phyloP scores from a whole-genome alignment of 768 basidiomycete genomes.

The Strobilomyces dryophilus region DNA sequence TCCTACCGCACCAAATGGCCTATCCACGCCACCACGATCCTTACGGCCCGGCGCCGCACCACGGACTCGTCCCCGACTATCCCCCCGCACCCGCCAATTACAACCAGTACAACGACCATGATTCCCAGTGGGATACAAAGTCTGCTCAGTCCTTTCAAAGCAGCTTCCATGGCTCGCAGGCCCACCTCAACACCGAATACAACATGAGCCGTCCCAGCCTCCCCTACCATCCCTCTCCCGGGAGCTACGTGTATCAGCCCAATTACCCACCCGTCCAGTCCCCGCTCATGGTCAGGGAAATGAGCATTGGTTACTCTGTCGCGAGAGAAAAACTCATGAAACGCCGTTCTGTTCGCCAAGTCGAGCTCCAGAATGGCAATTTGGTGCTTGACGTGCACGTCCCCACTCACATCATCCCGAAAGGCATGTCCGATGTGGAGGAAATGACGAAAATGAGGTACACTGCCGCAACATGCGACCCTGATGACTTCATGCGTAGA shows the following conservation, averaged over 20 bases:
- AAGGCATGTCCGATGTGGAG: constrained; percentile 54
- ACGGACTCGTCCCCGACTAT: constrained; percentile 35
- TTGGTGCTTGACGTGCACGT: constrained; percentile 81
- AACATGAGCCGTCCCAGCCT: constrained; percentile 50
- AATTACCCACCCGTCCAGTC: constrained; percentile 61
- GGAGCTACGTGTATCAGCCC: constrained; percentile 41
- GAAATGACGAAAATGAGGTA: constrained; percentile 85
- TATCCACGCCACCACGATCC: constrained; percentile 51
- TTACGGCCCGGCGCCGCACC: constrained; percentile 32
- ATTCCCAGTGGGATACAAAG: constrained; percentile 45
- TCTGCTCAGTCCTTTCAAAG: constrained; percentile 62
- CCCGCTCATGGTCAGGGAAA: constrained; percentile 45
- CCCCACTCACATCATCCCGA: constrained; percentile 74
- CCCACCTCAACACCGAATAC: constrained; percentile 60
- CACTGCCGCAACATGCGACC: constrained; percentile 86
- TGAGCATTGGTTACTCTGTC: constrained; percentile 56
- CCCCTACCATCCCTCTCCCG: constrained; percentile 37
- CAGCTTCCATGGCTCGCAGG: constrained; percentile 60
- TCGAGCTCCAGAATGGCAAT: constrained; percentile 79
- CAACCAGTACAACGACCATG: constrained; percentile 44
- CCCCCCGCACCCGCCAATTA: constrained; percentile 27
- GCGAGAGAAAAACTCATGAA: constrained; percentile 81
- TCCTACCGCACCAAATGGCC: constrained; percentile 46
- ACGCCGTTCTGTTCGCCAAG: constrained; percentile 71
- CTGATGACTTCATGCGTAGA: constrained; percentile 77